These are phyloP conservation scores for Pisolithus albus DNA, from an alignment of 768 basidiomycete genomes.

Conservation along the genomic window DNA sequence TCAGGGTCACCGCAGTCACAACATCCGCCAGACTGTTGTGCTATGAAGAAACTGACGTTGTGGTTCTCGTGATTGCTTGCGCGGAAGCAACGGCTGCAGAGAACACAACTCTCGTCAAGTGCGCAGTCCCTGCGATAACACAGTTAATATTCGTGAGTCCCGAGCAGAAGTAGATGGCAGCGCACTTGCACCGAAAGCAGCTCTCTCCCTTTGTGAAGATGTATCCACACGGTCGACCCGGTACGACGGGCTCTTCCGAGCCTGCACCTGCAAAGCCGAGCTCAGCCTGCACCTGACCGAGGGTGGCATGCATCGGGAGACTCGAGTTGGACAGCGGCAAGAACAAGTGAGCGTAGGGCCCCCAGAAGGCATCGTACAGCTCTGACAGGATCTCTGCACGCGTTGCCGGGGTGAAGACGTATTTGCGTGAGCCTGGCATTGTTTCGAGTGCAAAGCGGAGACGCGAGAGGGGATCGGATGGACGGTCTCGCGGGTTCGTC, in stretches of 20 bases:
- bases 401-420: slow-evolving; percentile 64
- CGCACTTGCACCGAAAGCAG: slow-evolving; percentile 92
- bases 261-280: slow-evolving; percentile 51
- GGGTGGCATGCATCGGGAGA: slow-evolving; percentile 53
- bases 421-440: slow-evolving; percentile 74
- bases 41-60: slow-evolving; percentile 90
- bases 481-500: slow-evolving; percentile 50
- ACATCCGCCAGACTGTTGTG: slow-evolving; percentile 85
- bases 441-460: slow-evolving; percentile 73
- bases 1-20: slow-evolving; percentile 94
- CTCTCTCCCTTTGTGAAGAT: slow-evolving; percentile 89
- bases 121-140: slow-evolving; percentile 69
- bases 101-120: slow-evolving; percentile 80
- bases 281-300: slow-evolving; percentile 65
- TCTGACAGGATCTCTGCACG: slow-evolving; percentile 78
- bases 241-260: slow-evolving; percentile 50
- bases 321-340: slow-evolving; percentile 57
- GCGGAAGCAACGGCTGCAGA: slow-evolving; percentile 88
- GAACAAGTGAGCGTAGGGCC: slow-evolving; percentile 65
- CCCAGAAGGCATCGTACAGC: slow-evolving; percentile 80
- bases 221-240: slow-evolving; percentile 74
- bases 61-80: slow-evolving; percentile 81
- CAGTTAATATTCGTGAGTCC: neutral
- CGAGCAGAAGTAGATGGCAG: slow-evolving; percentile 7
- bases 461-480: slow-evolving; percentile 59